Evolutionary conservation across 352 stramenopile genomes (phyloP).

Genomic region (Phytopythium boreale): DNA sequence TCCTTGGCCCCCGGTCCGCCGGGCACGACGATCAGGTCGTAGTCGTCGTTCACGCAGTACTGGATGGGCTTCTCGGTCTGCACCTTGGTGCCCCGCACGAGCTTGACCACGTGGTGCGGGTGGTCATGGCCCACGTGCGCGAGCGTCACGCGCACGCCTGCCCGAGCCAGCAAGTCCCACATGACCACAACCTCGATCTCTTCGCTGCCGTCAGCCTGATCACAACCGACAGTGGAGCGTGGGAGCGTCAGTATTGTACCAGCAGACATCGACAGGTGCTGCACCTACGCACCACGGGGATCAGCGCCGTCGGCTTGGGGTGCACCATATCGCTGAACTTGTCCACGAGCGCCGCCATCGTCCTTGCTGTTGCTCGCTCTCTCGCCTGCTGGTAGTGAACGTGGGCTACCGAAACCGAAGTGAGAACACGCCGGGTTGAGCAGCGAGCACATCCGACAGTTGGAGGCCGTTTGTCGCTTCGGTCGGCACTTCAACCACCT

Average conservation of each 20-base stretch:
- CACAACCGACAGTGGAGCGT: neutral
- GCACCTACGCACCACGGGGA: slow-evolving; percentile 40
- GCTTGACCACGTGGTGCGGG: slow-evolving; percentile 50
- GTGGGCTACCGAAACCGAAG: neutral
- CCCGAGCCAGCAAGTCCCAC: slow-evolving; percentile 46
- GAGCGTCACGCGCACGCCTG: slow-evolving; percentile 62
- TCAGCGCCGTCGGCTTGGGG: slow-evolving; percentile 56
- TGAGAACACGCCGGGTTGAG: neutral
- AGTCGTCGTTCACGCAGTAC: slow-evolving; percentile 53
- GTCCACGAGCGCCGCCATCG: slow-evolving; percentile 48
- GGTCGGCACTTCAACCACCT: neutral
- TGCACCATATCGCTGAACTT: slow-evolving; percentile 54
- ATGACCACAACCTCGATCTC: slow-evolving; percentile 66
- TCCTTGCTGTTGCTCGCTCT: neutral
- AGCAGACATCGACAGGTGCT: neutral
- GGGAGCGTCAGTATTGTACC: neutral
- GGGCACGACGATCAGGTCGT: slow-evolving; percentile 63
- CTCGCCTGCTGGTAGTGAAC: neutral
- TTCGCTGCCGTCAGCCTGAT: slow-evolving; percentile 47
- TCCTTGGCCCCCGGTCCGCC: slow-evolving; percentile 49
- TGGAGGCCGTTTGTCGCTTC: neutral
- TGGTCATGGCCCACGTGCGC: slow-evolving; percentile 40
- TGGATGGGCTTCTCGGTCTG: slow-evolving; percentile 65
- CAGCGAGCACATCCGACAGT: slow-evolving; percentile 1
- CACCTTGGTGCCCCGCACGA: slow-evolving; percentile 47